Base-by-base conservation (phyloP, 257 asterid species). In the Handroanthus guayacan region DNA sequence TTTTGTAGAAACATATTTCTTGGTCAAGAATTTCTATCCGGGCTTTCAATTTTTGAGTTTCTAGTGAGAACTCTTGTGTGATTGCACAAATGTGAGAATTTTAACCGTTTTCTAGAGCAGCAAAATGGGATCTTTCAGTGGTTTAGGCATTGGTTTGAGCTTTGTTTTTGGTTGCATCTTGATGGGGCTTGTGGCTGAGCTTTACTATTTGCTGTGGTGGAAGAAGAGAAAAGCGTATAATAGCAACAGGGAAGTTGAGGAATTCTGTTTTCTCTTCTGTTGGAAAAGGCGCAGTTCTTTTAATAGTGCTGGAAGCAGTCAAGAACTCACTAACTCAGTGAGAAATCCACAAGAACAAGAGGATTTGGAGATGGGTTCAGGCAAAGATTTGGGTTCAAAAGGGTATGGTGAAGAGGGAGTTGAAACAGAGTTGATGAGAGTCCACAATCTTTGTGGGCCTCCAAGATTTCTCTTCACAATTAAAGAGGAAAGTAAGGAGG, bases 391-490 rank as follows among this genome's bases (percentile, higher is more conserved):
- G 76, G 56, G 67, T 9, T 20, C 70, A 9, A 80, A 79, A 77
- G 86, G 76, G 0, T 84, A 76, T 64, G 92, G 86, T 60, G 93
- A 88, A 69, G 91, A 83, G 2, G 75, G 90, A 12, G 84, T 86
- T 4, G 97, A 89, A 14, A 71, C 83, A 4, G 97, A 91, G 82
- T 75, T 91, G 45, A 91, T 86, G 92, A 80, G 92, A 78, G 56
- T 89, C 51, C 91, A 91, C 80, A 89, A 87, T 52, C 85, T 91
- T 11, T 83, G 91, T 86, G 97, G 97, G 43, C 94, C 94, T 3
- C 97, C 97, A 34, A 87, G 94, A 75, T 90, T 88, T 69, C 87
- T 91, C 17, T 91, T 89, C 85, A 89, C 97, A n/a, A 91, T 91
- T 37, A 85, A 82, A 45, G 97, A 91, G 56, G 97, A 91, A 79